A percentile compares a stretch with the other conserved stretches of the same genome.
phyloP scores from a whole-genome alignment of 2,329 filamentous ascomycete species.

The Aspergillus versicolor region DNA sequence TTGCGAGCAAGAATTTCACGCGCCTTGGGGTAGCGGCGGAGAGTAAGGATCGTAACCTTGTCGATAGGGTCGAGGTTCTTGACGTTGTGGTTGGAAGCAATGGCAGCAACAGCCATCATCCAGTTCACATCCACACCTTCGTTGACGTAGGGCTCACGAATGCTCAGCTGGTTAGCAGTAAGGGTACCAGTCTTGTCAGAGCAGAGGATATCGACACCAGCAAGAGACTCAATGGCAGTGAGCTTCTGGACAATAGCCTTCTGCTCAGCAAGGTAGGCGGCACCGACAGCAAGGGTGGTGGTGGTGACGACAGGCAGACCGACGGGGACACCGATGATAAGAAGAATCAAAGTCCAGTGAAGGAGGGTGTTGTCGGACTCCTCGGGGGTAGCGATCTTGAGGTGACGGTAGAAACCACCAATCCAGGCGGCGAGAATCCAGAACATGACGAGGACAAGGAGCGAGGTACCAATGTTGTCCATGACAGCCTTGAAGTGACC shows the following conservation, averaged over 20 bases:
- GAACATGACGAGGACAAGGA: constrained; percentile 74
- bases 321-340: constrained; percentile 77
- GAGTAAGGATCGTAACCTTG: constrained; percentile 74
- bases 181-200: constrained; percentile 81
- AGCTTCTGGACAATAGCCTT: constrained; percentile 79
- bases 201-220: constrained; percentile 74
- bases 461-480: constrained; percentile 73
- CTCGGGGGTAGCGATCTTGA: constrained; percentile 55
- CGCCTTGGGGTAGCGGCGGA: constrained; percentile 74
- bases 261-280: constrained; percentile 73
- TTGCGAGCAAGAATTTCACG: constrained; percentile 72
- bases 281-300: constrained; percentile 73
- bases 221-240: constrained; percentile 73
- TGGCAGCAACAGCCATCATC: constrained; percentile 79
- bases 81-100: constrained; percentile 76
- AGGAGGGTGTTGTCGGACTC: constrained; percentile 63
- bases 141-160: constrained; percentile 73
- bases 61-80: constrained; percentile 77
- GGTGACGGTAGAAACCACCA: constrained; percentile 73
- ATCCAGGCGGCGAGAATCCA: constrained; percentile 75
- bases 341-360: constrained; percentile 67
- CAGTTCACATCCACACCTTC: constrained; percentile 77
- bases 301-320: constrained; percentile 78
- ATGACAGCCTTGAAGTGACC: constrained; percentile 82
- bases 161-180: constrained; percentile 61